Percentiles rank a stretch among this genome's conserved stretches.
These are phyloP conservation scores for Monosporozyma siamensis DNA, from an alignment of 805 yeast species.

Conservation along the genomic window DNA sequence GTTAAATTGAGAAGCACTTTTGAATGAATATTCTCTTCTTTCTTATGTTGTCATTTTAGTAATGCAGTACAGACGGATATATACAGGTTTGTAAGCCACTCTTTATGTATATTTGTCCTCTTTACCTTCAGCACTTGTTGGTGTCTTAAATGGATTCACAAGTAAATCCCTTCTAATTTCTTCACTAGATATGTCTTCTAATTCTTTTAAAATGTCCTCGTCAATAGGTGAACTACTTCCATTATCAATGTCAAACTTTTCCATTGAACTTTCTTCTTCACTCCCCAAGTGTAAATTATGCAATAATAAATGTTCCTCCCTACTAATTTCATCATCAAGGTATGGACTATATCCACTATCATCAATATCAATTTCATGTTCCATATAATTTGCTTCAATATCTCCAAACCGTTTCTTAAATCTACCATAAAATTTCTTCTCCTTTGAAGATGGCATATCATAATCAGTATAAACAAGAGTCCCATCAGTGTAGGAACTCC, in stretches of 20 bases:
- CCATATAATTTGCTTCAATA: constrained; percentile 4
- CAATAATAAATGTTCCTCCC: background rate
- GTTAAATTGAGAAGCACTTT: too few relatives aligned
- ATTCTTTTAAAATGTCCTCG: background rate
- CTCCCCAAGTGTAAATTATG: background rate
- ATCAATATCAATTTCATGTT: constrained; percentile 2
- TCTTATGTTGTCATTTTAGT: too few relatives aligned
- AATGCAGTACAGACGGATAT: too few relatives aligned
- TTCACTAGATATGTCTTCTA: background rate
- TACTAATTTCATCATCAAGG: constrained; percentile 4
- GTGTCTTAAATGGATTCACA: constrained; percentile 4
- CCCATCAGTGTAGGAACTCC: background rate
- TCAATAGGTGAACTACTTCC: background rate
- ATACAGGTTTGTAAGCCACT: too few relatives aligned
- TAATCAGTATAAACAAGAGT: background rate
- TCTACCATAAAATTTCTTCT: background rate
- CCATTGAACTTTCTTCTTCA: background rate
- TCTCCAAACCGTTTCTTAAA: background rate
- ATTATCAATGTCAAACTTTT: background rate
- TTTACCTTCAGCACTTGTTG: background rate
- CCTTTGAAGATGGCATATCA: background rate
- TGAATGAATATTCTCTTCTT: too few relatives aligned
- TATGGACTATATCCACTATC: constrained; percentile 3
- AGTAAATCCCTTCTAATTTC: background rate
- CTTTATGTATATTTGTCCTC: too few relatives aligned